phyloP scores from a whole-genome alignment of 768 basidiomycete genomes.

The Chalciporus sphaerocephalus region DNA sequence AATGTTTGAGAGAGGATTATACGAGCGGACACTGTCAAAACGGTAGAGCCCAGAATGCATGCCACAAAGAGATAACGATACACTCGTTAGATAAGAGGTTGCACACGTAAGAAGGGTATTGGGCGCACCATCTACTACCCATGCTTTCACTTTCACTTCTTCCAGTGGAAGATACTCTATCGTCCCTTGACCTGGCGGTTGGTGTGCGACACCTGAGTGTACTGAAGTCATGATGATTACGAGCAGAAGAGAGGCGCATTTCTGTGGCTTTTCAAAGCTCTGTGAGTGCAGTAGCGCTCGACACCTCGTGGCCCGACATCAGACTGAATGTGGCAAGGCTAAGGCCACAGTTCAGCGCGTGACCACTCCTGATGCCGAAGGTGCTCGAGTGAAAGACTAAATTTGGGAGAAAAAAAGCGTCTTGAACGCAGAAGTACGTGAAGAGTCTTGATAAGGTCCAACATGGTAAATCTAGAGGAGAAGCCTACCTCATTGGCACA shows the following conservation, averaged over 20 bases:
- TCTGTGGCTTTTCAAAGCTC: conserved; percentile 8
- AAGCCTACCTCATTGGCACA: too few relatives aligned
- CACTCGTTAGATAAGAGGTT: not conserved
- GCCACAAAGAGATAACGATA: too few relatives aligned
- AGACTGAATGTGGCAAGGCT: conserved; percentile 5
- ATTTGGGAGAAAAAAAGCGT: too few relatives aligned
- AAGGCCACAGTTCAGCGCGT: not conserved
- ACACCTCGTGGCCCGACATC: conserved; percentile 3
- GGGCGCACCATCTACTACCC: conserved; percentile 42
- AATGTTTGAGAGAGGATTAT: conserved; percentile 41
- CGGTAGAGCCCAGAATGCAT: too few relatives aligned
- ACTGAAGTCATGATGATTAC: conserved; percentile 16
- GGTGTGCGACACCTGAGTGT: conserved; percentile 31
- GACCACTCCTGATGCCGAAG: not conserved
- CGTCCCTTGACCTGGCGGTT: conserved; percentile 16
- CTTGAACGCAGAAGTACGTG: too few relatives aligned
- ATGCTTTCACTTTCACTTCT: conserved; percentile 37
- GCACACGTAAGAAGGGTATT: not conserved
- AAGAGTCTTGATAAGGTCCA: too few relatives aligned
- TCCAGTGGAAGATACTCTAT: conserved; percentile 39
- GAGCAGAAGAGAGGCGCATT: not conserved
- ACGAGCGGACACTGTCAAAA: conserved; percentile 46
- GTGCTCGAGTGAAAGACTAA: not conserved
- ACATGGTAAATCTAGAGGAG: too few relatives aligned
- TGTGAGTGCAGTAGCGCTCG: not conserved